Evolutionary conservation across 305 asterid species (phyloP), one percentile per base, ranked within the genome.

Genomic region (Ajuga reptans): DNA sequence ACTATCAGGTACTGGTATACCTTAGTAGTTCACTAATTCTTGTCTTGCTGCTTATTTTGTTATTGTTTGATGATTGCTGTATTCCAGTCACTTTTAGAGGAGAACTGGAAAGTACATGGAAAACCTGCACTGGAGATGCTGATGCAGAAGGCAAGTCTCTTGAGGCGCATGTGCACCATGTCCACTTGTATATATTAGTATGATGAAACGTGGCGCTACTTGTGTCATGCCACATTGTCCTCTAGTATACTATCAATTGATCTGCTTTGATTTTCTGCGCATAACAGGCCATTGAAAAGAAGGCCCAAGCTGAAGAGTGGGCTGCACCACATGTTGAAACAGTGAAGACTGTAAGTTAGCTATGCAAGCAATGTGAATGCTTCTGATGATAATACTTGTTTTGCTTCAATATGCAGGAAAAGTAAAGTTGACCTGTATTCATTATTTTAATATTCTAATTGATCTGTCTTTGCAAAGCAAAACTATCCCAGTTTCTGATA

Each of bases 241-340:
- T 68, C 36, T 37, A 66, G 65, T 43, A 41, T 21, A 9, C 42
- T n/a, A 57, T 66, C 37, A 36, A 64, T 45, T 64, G 43, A 42
- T 63, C 24, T 55, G 72, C 33, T 45, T 57, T 55, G 43, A 50
- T 49, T 17, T 68, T 72, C 61, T 56, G 37, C 54, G 58, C 70
- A 43, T 66, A 52, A 68, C 66, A 93, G 99, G 97, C 85, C 50
- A 24, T 75, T 64, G 97, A 90, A 81, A 89, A 83, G 81, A 89
- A 82, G 83, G 86, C 81, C 15, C 89, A 82, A 78, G 95, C 84
- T 78, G 91, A 79, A 80, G 79, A 77, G 52, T 91, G 95, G 97
- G 95, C 90, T 78, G 89, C 88, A 56, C 99, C 99, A 5, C 97
- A 90, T 66, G 67, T 89, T 57, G 89, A 84, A 81, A 81, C 86